Evolutionary conservation across 2,329 filamentous ascomycete species (phyloP).

Genomic region (Monosporascus sp.): DNA sequence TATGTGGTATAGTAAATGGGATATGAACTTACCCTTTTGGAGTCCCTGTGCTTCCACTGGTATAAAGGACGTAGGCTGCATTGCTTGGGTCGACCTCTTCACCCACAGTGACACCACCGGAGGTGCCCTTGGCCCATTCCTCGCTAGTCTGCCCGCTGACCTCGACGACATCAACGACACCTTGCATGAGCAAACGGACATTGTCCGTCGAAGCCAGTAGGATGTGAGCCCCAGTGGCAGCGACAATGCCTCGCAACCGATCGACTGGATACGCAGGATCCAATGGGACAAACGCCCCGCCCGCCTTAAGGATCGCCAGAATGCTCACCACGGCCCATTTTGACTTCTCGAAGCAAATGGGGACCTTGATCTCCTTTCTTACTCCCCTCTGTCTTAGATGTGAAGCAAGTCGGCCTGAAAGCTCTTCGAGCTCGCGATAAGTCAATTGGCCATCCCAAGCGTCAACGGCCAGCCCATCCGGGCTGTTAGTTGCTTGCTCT

Average conservation of each 20-base stretch:
- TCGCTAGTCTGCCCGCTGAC: background rate
- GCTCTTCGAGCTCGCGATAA: background rate
- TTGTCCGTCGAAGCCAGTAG: background rate
- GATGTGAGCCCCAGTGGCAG: background rate
- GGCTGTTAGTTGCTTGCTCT: background rate
- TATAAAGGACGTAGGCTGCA: slow-evolving; percentile 38
- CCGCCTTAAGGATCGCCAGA: slow-evolving; percentile 22
- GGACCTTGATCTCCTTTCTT: slow-evolving; percentile 7
- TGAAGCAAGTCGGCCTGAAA: slow-evolving; percentile 2
- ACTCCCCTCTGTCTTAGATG: slow-evolving; percentile 7
- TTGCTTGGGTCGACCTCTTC: slow-evolving; percentile 1
- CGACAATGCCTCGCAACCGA: slow-evolving; percentile 8
- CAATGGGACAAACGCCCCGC: slow-evolving; percentile 23
- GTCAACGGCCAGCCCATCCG: background rate
- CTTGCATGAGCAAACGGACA: background rate
- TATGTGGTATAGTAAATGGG: slow-evolving; percentile 7
- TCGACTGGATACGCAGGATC: slow-evolving; percentile 18
- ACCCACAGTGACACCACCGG: background rate
- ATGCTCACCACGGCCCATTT: slow-evolving; percentile 14
- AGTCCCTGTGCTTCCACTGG: slow-evolving; percentile 42
- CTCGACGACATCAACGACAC: background rate
- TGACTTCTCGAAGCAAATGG: slow-evolving; percentile 18
- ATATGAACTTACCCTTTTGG: slow-evolving; percentile 40
- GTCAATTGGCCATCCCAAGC: background rate
- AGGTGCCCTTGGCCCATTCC: background rate